Conservation (phyloP, 495 filamentous ascomycete genomes). For the Tricharina praecox region DNA sequence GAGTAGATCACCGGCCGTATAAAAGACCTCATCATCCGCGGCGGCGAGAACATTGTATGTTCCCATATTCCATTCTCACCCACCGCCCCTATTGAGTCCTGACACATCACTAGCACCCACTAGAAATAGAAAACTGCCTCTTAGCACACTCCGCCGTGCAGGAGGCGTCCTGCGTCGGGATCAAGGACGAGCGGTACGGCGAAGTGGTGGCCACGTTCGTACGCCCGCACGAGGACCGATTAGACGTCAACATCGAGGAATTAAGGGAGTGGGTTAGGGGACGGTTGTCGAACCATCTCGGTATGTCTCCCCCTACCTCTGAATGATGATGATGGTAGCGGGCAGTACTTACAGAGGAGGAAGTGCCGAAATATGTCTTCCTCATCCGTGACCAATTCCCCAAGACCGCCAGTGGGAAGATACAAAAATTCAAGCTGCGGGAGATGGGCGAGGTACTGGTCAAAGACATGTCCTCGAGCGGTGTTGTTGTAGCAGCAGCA, state of each 20-base stretch:
- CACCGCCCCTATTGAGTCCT: neutral
- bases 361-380: slow-evolving; percentile 80
- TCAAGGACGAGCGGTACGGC: slow-evolving; percentile 70
- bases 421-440: slow-evolving; percentile 82
- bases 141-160: slow-evolving; percentile 47
- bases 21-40: slow-evolving; percentile 86
- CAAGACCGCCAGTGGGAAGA: slow-evolving; percentile 93
- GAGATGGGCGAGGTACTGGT: slow-evolving; percentile 36
- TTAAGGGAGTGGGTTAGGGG: slow-evolving; percentile 56
- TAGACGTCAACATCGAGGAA: slow-evolving; percentile 32
- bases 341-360: too few relatives aligned
- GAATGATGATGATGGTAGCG: neutral
- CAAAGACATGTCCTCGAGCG: too few relatives aligned
- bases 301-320: slow-evolving; percentile 29
- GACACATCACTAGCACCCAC: slow-evolving; percentile 41
- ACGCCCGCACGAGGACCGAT: slow-evolving; percentile 6
- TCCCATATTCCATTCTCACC: neutral
- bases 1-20: slow-evolving; percentile 44
- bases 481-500: too few relatives aligned
- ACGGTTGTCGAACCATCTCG: slow-evolving; percentile 56
- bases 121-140: slow-evolving; percentile 88
- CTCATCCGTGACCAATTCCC: slow-evolving; percentile 58
- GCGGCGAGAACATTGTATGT: slow-evolving; percentile 68
- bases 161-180: slow-evolving; percentile 67
- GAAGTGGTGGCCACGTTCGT: slow-evolving; percentile 79